A percentile compares a stretch with the other conserved stretches of the same genome.
Evolutionary conservation across 192 early-diverging fungal genomes (phyloP).

Genomic region (Piromyces finnis): DNA sequence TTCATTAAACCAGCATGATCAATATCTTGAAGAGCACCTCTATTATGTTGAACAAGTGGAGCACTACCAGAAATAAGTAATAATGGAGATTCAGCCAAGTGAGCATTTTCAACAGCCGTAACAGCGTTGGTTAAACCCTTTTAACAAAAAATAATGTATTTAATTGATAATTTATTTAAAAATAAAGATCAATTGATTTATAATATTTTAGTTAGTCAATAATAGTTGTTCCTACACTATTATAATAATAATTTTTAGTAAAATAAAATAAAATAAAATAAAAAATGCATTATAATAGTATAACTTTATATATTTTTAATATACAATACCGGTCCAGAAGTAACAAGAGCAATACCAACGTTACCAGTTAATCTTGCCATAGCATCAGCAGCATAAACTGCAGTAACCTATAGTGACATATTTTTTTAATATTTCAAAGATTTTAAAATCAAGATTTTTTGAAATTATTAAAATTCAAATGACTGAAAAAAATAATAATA

Average conservation of each 20-base stretch:
- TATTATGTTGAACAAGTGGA: neutral
- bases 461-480: no score
- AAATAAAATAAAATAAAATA: no score
- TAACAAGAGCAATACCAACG: neutral
- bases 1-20: neutral
- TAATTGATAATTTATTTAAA: no score
- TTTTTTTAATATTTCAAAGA: no score
- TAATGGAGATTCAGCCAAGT: neutral
- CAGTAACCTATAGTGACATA: neutral
- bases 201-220: no score
- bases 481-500: no score
- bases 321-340: neutral
- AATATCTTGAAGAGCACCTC: neutral
- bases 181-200: no score
- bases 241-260: no score
- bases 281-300: no score
- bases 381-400: neutral
- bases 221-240: no score
- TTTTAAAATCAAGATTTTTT: no score
- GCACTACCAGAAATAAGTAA: neutral
- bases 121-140: neutral
- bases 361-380: neutral
- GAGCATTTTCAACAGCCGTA: neutral
- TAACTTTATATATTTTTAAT: no score
- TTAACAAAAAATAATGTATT: neutral